A percentile compares a stretch with the other conserved stretches of the same genome.
Evolutionary conservation across 2,329 filamentous ascomycete genomes (phyloP).

Genomic region (Seiridium cupressi): DNA sequence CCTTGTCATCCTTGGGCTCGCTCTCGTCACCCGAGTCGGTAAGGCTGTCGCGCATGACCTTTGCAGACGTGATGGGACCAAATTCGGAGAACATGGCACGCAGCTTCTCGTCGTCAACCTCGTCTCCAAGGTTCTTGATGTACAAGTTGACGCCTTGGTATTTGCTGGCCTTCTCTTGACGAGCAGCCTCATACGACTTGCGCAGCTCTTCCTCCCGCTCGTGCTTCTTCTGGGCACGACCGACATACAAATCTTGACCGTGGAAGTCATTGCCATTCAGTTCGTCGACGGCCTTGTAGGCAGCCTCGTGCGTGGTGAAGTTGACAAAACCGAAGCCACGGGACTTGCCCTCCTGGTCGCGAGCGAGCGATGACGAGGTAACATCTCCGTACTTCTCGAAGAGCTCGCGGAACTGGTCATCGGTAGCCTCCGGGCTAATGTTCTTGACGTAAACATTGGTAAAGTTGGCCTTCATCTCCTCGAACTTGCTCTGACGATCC

Average conservation of each 20-base stretch:
- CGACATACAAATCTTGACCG: constrained; percentile 94
- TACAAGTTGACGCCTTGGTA: constrained; percentile 99
- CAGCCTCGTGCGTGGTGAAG: constrained; percentile 88
- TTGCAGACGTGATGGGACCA: constrained; percentile 95
- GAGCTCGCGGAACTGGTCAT: constrained; percentile 91
- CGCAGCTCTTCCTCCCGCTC: constrained; percentile 99
- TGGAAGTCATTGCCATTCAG: constrained; percentile 91
- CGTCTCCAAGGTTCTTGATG: constrained; percentile 98
- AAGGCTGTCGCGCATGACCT: constrained; percentile 91
- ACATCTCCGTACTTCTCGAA: constrained; percentile 93
- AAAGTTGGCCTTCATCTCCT: constrained; percentile 99
- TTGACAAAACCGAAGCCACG: constrained; percentile 96
- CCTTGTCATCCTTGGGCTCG: constrained; percentile 40
- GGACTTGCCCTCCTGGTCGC: constrained; percentile 86
- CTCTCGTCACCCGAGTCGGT: constrained; percentile 51
- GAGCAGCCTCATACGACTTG: constrained; percentile 97
- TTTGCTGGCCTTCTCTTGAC: constrained; percentile 97
- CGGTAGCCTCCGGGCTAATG: constrained; percentile 77
- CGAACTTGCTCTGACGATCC: constrained; percentile 99
- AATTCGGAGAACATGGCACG: constrained; percentile 89
- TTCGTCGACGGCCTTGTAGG: constrained; percentile 81
- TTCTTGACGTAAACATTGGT: constrained; percentile 99
- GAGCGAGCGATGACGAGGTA: constrained; percentile 91
- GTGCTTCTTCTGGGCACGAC: constrained; percentile 99
- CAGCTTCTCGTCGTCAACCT: constrained; percentile 96